These are phyloP conservation scores for Rubia peregrina DNA, from an alignment of 305 asterid genomes.

Conservation along the genomic window DNA sequence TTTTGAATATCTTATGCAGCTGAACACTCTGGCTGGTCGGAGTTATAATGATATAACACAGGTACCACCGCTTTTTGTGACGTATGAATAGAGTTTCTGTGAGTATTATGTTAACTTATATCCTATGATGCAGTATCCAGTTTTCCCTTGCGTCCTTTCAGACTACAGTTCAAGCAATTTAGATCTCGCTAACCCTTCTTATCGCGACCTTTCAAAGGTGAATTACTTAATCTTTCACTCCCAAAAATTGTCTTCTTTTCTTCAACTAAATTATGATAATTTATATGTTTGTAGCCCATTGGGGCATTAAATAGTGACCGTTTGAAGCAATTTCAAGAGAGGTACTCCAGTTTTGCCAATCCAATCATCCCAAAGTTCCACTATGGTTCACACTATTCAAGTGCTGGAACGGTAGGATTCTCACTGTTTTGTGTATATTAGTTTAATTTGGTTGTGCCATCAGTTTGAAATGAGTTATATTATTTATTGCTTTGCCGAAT, in stretches of 20 bases:
- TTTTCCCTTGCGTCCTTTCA: slow-evolving; percentile 95
- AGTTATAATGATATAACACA: slow-evolving; percentile 97
- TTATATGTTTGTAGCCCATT: slow-evolving; percentile 63
- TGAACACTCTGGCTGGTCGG: slow-evolving; percentile 95
- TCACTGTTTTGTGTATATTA: not conserved
- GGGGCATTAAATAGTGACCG: slow-evolving; percentile 90
- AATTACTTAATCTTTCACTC: slow-evolving; percentile 16
- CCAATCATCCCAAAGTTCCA: slow-evolving; percentile 95
- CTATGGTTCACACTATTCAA: slow-evolving; percentile 98
- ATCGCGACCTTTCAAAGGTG: slow-evolving; percentile 97
- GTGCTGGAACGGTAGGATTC: slow-evolving; percentile 89
- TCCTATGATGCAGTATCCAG: slow-evolving; percentile 77
- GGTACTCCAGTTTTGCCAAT: slow-evolving; percentile 91
- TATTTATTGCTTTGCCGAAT: not conserved
- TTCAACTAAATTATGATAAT: slow-evolving; percentile 22
- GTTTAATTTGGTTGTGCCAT: not conserved
- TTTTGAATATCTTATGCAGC: slow-evolving; percentile 97
- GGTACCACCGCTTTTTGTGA: slow-evolving; percentile 27
- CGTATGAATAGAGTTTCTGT: slow-evolving; percentile 11
- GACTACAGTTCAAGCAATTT: slow-evolving; percentile 72
- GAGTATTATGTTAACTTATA: slow-evolving; percentile 20
- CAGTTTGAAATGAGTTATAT: not conserved
- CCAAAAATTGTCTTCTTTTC: slow-evolving; percentile 14
- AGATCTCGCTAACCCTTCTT: slow-evolving; percentile 82
- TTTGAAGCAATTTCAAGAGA: slow-evolving; percentile 76